These are phyloP conservation scores for Cyamopsis tetragonoloba DNA, from an alignment of 306 rosid genomes.

Conservation along the genomic window DNA sequence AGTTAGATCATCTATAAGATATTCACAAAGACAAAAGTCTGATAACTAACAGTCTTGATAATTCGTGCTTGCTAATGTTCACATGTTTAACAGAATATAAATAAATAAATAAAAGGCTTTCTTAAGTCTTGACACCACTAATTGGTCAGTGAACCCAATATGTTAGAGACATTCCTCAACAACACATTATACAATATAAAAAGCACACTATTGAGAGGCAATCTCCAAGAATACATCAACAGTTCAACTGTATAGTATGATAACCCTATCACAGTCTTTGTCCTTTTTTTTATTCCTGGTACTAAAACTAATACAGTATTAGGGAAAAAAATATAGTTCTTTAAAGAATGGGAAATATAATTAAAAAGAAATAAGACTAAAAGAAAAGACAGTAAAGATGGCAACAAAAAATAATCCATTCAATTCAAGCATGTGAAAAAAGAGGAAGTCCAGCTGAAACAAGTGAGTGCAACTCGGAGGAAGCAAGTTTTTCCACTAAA, in stretches of 20 bases:
- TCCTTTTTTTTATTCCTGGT: neutral
- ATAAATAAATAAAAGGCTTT: neutral
- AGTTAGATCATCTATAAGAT: constrained; percentile 1
- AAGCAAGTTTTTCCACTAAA: neutral
- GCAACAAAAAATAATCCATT: neutral
- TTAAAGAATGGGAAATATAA: neutral
- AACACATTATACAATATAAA: neutral
- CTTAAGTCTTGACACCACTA: neutral
- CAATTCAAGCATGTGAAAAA: neutral
- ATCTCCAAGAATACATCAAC: neutral
- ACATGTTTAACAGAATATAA: neutral
- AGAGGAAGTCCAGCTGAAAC: neutral
- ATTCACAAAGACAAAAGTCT: neutral
- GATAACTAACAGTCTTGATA: neutral
- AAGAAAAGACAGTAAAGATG: neutral
- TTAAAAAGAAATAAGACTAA: neutral
- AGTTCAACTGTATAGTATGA: neutral
- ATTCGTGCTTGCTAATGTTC: neutral
- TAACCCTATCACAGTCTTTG: neutral
- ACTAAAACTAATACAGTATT: neutral
- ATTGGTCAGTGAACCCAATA: neutral
- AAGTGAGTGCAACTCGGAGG: neutral
- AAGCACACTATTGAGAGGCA: neutral
- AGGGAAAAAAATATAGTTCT: neutral
- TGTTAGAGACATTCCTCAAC: neutral